Evolutionary conservation across 352 stramenopile genomes (phyloP).

Genomic region (Achlya hypogyna): DNA sequence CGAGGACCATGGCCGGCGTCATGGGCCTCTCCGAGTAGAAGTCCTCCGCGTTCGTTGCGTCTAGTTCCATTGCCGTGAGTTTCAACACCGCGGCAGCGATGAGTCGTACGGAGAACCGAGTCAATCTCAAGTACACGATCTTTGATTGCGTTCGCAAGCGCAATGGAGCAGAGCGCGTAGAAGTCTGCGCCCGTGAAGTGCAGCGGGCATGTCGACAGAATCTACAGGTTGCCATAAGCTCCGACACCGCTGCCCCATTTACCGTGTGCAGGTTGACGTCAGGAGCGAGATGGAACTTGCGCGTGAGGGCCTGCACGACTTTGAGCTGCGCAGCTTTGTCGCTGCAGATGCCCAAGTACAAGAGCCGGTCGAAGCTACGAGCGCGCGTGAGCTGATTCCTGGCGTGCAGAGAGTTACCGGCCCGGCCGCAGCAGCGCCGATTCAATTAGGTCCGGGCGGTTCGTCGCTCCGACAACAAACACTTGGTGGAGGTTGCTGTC

Average conservation of each 20-base stretch:
- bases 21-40: conserved; percentile 72
- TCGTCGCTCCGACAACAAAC: conserved; percentile 95
- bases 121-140: conserved; percentile 60
- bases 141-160: conserved; percentile 66
- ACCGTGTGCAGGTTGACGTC: conserved; percentile 44
- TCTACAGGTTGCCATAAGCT: conserved; percentile 8
- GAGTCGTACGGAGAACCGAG: conserved; percentile 41
- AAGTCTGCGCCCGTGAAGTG: conserved; percentile 82
- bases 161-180: conserved; percentile 72
- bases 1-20: conserved; percentile 57
- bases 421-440: conserved; percentile 89
- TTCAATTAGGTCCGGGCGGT: conserved; percentile 95
- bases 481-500: conserved; percentile 78
- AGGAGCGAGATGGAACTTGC: conserved; percentile 58
- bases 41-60: conserved; percentile 60
- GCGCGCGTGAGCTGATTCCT: not conserved
- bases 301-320: conserved; percentile 74
- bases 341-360: conserved; percentile 78
- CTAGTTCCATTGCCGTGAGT: conserved; percentile 22
- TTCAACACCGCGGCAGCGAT: not conserved
- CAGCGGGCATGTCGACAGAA: conserved; percentile 49
- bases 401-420: conserved; percentile 26
- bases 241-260: not conserved
- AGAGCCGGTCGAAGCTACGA: conserved; percentile 51
- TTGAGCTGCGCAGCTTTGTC: conserved; percentile 64